phyloP scores from a whole-genome alignment of 2,329 filamentous ascomycete genomes.

The Beauveria caledonica region DNA sequence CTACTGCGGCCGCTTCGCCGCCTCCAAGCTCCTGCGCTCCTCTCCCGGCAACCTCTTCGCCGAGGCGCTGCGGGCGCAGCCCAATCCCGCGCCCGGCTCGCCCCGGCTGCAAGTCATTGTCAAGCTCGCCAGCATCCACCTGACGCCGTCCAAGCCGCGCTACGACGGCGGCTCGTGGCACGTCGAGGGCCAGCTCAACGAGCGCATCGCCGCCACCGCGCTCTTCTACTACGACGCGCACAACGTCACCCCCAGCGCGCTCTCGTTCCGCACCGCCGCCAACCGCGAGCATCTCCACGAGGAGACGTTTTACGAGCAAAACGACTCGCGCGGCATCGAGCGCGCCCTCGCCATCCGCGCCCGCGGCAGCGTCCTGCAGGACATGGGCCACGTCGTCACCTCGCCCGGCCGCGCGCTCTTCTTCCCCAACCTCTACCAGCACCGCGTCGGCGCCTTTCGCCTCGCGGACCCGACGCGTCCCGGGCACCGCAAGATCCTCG shows the following conservation, averaged over 20 bases:
- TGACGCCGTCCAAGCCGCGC: slow-evolving; percentile 47
- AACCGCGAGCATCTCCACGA: slow-evolving; percentile 21
- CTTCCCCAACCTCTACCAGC: slow-evolving; percentile 48
- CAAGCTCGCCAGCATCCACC: slow-evolving; percentile 53
- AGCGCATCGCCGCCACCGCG: slow-evolving; percentile 55
- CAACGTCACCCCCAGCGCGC: slow-evolving; percentile 45
- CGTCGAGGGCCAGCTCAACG: slow-evolving; percentile 48
- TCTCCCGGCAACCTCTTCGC: no score
- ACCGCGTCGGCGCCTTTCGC: slow-evolving; percentile 42
- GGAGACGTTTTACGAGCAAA: slow-evolving; percentile 23
- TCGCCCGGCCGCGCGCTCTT: slow-evolving; percentile 41
- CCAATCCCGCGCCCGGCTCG: slow-evolving; percentile 18
- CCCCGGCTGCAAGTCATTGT: slow-evolving; percentile 51
- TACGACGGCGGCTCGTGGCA: slow-evolving; percentile 49
- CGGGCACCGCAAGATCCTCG: slow-evolving; percentile 52
- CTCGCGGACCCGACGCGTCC: slow-evolving; percentile 42
- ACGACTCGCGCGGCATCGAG: slow-evolving; percentile 26
- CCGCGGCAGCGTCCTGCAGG: slow-evolving; percentile 19
- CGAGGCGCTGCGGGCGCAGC: background rate
- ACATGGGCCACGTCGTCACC: slow-evolving; percentile 36
- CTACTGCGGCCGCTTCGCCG: no score
- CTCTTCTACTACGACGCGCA: slow-evolving; percentile 54
- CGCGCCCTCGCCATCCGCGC: slow-evolving; percentile 26
- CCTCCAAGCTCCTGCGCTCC: no score
- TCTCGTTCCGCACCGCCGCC: slow-evolving; percentile 41